Base-by-base conservation (phyloP, 2,329 filamentous ascomycete species). In the Talaromyces islandicus region DNA sequence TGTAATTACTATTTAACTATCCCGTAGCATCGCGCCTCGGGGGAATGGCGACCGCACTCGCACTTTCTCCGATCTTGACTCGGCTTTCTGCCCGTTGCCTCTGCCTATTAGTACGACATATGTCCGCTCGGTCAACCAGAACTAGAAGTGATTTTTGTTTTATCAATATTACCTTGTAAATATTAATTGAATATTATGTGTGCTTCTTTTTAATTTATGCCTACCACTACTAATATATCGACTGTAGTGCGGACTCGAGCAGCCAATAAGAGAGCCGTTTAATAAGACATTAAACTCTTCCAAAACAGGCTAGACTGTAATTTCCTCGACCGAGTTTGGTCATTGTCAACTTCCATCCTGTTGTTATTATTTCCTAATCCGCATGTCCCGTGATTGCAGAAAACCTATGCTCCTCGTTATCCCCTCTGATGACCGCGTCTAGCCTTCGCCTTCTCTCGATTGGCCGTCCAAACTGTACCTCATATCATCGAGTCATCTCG, bases 381-480 rank as follows among this genome's bases (percentile, higher is more conserved):
- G 48, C 24, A 35, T 41, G 30, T 61, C 59, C 59, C 59, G 59
- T 61, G 59, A 61, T 56, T 46, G 43, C 12, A 12, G 9, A 58
- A 61, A 52, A 61, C 59, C 59, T 61, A 61, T 17, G 12, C 17
- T 52, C 7, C 7, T 52, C 19, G 17, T 17, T 17, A 52, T 52
- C 25, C 12, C 48, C 7, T 52, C 48, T 52, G 25, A 52, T 52
- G 48, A 52, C 24, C 17, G 14, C 48, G 3, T 52, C 27, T 27
- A 17, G 48, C 24, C 17, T 29, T 29, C 25, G 48, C 14, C 24
- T 27, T 52, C 5, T 29, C 25, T 27, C 25, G 48, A 19, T 25
- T 51, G 41, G 52, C 48, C 21, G 41, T 50, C 14, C 29, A 35
- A 35, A 41, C 2, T 48, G 19, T 27, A 11, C 24, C 27, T 32